Evolutionary conservation across 176 grass and related monocot genomes (phyloP).

Genomic region (Otatea glauca): DNA sequence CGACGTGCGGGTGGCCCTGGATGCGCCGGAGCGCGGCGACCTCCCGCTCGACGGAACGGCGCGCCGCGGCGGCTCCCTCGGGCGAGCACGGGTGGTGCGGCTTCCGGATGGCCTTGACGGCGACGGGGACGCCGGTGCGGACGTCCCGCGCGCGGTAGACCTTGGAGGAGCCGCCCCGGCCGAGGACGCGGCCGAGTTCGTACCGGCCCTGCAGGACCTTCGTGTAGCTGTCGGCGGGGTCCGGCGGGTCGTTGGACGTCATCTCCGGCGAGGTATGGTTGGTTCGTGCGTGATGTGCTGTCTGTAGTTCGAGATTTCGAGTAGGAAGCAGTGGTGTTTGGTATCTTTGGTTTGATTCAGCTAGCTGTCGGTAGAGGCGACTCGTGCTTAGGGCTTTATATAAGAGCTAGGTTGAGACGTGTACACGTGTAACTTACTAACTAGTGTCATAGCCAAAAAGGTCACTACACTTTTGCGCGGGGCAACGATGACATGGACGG

Average conservation of each 20-base stretch:
- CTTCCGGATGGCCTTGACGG: slow-evolving; percentile 47
- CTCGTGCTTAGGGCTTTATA: background rate
- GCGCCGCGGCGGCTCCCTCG: background rate
- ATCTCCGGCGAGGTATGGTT: background rate
- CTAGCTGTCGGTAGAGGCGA: background rate
- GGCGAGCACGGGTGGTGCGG: background rate
- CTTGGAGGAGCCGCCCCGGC: slow-evolving; percentile 38
- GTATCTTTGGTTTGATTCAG: background rate
- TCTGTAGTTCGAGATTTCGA: background rate
- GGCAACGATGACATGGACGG: background rate
- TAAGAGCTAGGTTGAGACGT: too few species aligned
- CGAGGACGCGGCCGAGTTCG: slow-evolving; percentile 48
- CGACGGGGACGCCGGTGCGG: slow-evolving; percentile 26
- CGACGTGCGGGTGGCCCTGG: slow-evolving; percentile 38
- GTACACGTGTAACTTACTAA: too few species aligned
- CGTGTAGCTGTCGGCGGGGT: background rate
- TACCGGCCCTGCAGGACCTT: slow-evolving; percentile 45
- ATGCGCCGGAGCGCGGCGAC: slow-evolving; percentile 36
- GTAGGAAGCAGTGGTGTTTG: background rate
- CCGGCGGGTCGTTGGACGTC: background rate
- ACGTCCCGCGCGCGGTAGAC: slow-evolving; percentile 43
- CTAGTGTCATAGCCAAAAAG: too few species aligned
- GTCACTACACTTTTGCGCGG: background rate
- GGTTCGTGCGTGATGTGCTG: too few species aligned
- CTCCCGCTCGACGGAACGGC: slow-evolving; percentile 28